Evolutionary conservation across 75 land plant species (phyloP).

Genomic region (Cryptomeria japonica): DNA sequence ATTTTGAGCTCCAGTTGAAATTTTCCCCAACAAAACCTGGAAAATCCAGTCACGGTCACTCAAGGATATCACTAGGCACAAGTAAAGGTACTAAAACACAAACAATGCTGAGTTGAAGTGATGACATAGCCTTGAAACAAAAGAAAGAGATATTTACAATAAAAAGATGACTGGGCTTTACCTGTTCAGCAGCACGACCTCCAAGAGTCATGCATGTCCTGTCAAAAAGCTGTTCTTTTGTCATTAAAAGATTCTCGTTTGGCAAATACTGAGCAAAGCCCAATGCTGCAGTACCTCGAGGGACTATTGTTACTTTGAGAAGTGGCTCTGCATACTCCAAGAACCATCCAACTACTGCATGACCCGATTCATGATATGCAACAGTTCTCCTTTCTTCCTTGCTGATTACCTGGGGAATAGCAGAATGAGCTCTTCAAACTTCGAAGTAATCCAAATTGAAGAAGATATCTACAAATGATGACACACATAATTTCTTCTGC

Average conservation of each 20-base stretch:
- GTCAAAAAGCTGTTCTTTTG: slow-evolving; percentile 96
- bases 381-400: slow-evolving; percentile 88
- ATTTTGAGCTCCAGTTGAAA: slow-evolving; percentile 98
- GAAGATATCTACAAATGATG: too few relatives aligned
- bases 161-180: slow-evolving; percentile 13
- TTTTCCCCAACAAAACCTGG: slow-evolving; percentile 89
- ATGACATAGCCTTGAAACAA: not conserved
- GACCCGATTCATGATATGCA: slow-evolving; percentile 99
- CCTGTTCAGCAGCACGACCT: slow-evolving; percentile 98
- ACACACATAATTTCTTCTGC: too few relatives aligned
- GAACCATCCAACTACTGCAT: slow-evolving; percentile 99
- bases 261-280: slow-evolving; percentile 99
- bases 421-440: not conserved
- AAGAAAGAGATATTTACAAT: slow-evolving; percentile 9
- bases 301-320: slow-evolving; percentile 94
- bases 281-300: slow-evolving; percentile 95
- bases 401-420: slow-evolving; percentile 77
- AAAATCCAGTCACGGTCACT: slow-evolving; percentile 5
- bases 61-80: not conserved
- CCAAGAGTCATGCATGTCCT: slow-evolving; percentile 99
- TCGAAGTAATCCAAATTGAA: not conserved
- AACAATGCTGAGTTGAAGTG: not conserved
- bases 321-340: slow-evolving; percentile 96
- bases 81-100: not conserved
- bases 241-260: slow-evolving; percentile 93